Percentiles rank a stretch among this genome's conserved stretches.
Conservation (phyloP, 345 rosid genomes). For the Salix exigua region DNA sequence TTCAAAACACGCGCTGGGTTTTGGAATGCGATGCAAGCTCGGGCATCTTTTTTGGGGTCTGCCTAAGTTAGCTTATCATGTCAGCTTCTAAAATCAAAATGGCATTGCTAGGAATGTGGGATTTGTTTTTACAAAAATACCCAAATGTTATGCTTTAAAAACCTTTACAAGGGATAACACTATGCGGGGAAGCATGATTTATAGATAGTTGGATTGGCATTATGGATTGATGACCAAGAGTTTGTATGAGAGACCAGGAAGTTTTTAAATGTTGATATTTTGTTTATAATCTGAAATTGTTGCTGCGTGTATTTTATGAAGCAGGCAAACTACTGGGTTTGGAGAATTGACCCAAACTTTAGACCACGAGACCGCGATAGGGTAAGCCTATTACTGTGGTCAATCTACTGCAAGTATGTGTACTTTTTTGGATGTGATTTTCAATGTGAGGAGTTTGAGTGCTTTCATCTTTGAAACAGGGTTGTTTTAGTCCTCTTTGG, state of each 20-base stretch:
- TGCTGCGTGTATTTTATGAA: slow-evolving; percentile 14
- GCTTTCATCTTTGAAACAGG: slow-evolving; percentile 36
- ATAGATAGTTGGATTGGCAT: neutral
- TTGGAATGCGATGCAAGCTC: neutral
- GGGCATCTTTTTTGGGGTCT: neutral
- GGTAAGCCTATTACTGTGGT: slow-evolving; percentile 35
- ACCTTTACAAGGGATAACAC: neutral
- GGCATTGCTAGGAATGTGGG: neutral
- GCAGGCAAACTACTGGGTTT: slow-evolving; percentile 75
- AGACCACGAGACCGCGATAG: slow-evolving; percentile 57
- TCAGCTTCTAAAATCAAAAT: neutral
- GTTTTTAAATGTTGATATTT: neutral
- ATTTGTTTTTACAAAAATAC: neutral
- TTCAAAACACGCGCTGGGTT: neutral
- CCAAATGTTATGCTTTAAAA: neutral
- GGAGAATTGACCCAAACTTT: slow-evolving; percentile 68
- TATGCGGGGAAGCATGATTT: neutral
- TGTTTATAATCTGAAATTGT: slow-evolving; percentile 1
- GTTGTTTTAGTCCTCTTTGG: slow-evolving; percentile 85
- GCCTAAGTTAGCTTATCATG: neutral
- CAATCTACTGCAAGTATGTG: slow-evolving; percentile 11
- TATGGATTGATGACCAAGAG: neutral
- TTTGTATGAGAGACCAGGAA: neutral
- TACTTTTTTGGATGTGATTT: neutral
- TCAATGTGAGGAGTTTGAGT: slow-evolving; percentile 3